Base-by-base conservation (phyloP, 129 eudicot species). In the Glebionis coronaria region DNA sequence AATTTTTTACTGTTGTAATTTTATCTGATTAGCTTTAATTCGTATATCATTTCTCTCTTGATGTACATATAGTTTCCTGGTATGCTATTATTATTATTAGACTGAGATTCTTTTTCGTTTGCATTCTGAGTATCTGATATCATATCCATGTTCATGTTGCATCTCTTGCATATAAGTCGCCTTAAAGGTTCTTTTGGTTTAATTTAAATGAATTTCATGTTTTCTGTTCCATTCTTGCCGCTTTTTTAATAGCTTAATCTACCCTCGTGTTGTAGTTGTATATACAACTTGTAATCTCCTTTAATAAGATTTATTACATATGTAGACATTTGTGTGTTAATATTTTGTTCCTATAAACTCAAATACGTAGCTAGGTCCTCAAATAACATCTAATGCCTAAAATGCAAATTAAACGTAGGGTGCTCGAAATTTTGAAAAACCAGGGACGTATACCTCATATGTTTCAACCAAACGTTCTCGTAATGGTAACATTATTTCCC, bases 281-380 rank as follows among this genome's bases (percentile, higher is more conserved):
- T 15, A 12, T 63, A 63, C 68, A 68, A 54, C 51, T 68, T 68
- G 73, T 67, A 65, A 65, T 65, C 13, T 46, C 29, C 15, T n/a
- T 25, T 27, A 27, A 35, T 27, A 54, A 68, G 38, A 68, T 52
- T 68, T 19, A 10, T 53, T 16, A 35, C 73, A 10, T 68, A 27
- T 68, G 72, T 68, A 68, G 63, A 68, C 73, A 54, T 65, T 61
- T n/a, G 28, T 61, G 16, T 38, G 62, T 56, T 25, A 56, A 56
- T 61, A 61, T 29, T 65, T 44, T 65, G 47, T 65, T 25, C 14
- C 21, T 35, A 35, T 12, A 68, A 16, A 20, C 38, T 19, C 14
- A 11, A 3, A 18, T 56, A 56, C 14, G 62, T 29, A 56, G 13
- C 35, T 56, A 56, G 40, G 61, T 12, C 28, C 23, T 23, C 15